phyloP scores from a whole-genome alignment of 2,329 filamentous ascomycete genomes.

The Neophaeococcomyces mojaviensis region DNA sequence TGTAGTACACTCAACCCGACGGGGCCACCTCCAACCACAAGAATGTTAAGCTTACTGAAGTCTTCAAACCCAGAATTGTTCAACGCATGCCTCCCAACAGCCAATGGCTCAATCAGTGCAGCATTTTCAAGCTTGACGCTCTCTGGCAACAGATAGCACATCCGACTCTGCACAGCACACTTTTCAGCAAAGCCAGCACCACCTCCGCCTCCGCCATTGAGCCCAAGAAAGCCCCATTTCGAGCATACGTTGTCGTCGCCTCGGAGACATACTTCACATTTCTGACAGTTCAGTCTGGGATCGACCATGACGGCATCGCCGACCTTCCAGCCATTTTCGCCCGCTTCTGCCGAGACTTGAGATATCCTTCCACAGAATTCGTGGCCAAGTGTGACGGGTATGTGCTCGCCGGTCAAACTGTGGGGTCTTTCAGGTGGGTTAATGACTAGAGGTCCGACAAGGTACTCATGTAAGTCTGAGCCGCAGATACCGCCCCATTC shows the following conservation, averaged over 20 bases:
- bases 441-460: conserved; percentile 39
- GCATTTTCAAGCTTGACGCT: conserved; percentile 13
- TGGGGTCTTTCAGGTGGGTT: conserved; percentile 40
- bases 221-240: conserved; percentile 11
- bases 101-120: conserved; percentile 15
- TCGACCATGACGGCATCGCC: conserved; percentile 35
- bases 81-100: conserved; percentile 13
- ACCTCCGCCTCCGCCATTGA: conserved; percentile 10
- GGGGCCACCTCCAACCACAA: conserved; percentile 17
- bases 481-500: conserved; percentile 26
- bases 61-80: conserved; percentile 7
- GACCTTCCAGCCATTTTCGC: conserved; percentile 27
- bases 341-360: conserved; percentile 42
- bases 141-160: conserved; percentile 11
- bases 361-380: conserved; percentile 46
- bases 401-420: conserved; percentile 43
- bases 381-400: conserved; percentile 45
- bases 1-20: conserved; percentile 12
- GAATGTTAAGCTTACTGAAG: conserved; percentile 9
- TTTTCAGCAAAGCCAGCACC: conserved; percentile 14
- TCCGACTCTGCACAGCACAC: conserved; percentile 10
- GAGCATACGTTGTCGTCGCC: conserved; percentile 12
- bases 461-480: conserved; percentile 37
- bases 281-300: conserved; percentile 4
- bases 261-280: neutral